Evolutionary conservation across 1,284 basidiomycete genomes (phyloP).

Genomic region (Cutaneotrichosporon sp.): DNA sequence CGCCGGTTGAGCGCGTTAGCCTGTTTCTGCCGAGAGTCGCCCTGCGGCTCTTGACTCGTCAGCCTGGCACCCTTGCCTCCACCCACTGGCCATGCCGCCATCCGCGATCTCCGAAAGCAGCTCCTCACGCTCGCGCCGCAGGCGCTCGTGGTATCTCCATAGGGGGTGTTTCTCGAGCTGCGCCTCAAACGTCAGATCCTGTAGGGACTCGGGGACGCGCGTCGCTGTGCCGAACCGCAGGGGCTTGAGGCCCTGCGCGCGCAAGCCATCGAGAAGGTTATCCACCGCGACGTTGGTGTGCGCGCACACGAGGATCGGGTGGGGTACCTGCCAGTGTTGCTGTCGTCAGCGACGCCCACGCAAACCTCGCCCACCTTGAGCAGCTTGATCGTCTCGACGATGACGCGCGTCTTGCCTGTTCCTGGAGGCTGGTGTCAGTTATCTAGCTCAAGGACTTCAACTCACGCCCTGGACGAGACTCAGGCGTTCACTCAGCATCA

Average conservation of each 20-base stretch:
- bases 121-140: conserved; percentile 58
- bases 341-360: neutral
- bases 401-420: conserved; percentile 92
- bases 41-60: conserved; percentile 19
- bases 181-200: conserved; percentile 61
- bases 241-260: conserved; percentile 59
- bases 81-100: conserved; percentile 14
- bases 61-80: neutral
- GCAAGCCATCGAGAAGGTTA: conserved; percentile 70
- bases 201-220: conserved; percentile 58
- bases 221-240: conserved; percentile 67
- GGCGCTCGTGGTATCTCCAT: conserved; percentile 50
- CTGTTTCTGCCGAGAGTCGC: conserved; percentile 39
- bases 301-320: conserved; percentile 80
- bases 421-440: conserved; percentile 66
- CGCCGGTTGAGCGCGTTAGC: conserved; percentile 50
- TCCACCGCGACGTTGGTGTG: conserved; percentile 95
- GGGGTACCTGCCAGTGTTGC: conserved; percentile 69
- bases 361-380: conserved; percentile 63
- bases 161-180: conserved; percentile 62
- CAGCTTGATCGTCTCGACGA: conserved; percentile 74
- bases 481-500: conserved; percentile 73
- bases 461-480: conserved; percentile 82
- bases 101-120: conserved; percentile 48
- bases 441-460: conserved; percentile 12